Base-by-base conservation (phyloP, 1,139 yeast genomes). In the Spencermartinsiella ligniputridi region DNA sequence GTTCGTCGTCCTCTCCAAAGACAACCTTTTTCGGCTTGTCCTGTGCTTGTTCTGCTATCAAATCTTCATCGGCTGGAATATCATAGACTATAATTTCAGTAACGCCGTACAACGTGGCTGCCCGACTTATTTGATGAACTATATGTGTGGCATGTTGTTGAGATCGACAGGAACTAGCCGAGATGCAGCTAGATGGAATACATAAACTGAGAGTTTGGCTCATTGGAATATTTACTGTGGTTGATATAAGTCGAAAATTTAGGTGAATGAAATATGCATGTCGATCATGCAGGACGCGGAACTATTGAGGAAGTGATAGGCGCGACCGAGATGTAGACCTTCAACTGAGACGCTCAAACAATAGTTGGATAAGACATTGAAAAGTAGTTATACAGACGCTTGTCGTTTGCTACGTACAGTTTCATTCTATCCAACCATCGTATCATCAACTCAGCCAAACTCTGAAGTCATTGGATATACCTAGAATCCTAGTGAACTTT, bases 91-190 rank as follows among this genome's bases (percentile, higher is more conserved):
- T 78, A 35, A 89, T 73, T 59, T 89, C 97, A 2, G 78, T 76
- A 2, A 85, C 86, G 45, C 78, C 74, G 61, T 75, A 88, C 13
- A 78, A 69, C 25, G 85, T 76, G 3, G 89, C 84, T 2, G 83
- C 79, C 55, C 83, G 78, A 15, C 95, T 94, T 22, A 89, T 72
- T 63, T 88, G 95, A 56, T 88, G 84, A 1, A 85, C 80, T 1
- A 81, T 72, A 47, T 76, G 70, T 0, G 95, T 87, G 11, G 78
- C 79, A 62, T 88, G 96, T 51, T 82, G 82, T 43, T 85, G 67
- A 54, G 81, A 82, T 44, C 66, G 66, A 41, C 92, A 84, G 3
- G 78, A 71, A 1, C 80, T 71, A 1, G 88, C 76, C 2, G 92
- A 88, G 32, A 86, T 71, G 62, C 94, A 83, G 15, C 51, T 49